Conservation (phyloP, 2,329 filamentous ascomycete genomes). For the Sporothrix sp. region DNA sequence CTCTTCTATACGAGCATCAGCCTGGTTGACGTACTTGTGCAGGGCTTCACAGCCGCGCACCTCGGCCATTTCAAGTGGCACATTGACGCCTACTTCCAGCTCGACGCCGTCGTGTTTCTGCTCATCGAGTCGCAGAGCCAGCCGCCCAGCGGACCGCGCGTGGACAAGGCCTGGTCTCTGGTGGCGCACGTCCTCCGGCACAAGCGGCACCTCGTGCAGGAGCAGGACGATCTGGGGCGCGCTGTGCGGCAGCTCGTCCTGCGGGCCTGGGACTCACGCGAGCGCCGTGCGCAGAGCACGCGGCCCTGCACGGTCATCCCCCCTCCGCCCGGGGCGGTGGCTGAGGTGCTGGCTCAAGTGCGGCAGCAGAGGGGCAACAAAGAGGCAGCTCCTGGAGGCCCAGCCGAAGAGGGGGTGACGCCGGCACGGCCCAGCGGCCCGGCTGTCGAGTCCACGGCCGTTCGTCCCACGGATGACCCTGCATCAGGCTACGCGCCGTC, state of each 20-base stretch:
- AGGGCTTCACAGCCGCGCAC: conserved; percentile 11
- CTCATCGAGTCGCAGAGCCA: conserved; percentile 20
- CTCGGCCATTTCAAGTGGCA: conserved; percentile 19
- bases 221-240: conserved; percentile 15
- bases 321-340: background rate
- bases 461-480: background rate
- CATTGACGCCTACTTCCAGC: conserved; percentile 20
- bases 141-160: conserved; percentile 10
- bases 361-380: background rate
- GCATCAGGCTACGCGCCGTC: background rate
- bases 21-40: conserved; percentile 18
- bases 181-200: conserved; percentile 17
- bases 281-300: conserved; percentile 11
- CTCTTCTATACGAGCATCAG: conserved; percentile 18
- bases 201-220: conserved; percentile 12
- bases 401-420: background rate
- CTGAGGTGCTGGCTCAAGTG: background rate
- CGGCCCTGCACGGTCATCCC: background rate
- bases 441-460: background rate
- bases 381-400: background rate
- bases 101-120: conserved; percentile 23
- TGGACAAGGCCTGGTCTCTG: conserved; percentile 18
- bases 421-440: too few species aligned
- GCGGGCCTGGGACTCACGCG: conserved; percentile 19
- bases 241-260: conserved; percentile 19